Percentiles rank a stretch among this genome's conserved stretches.
These are phyloP conservation scores for Rhodotorula sp. DNA, from an alignment of 1,284 basidiomycete genomes.

Conservation along the genomic window DNA sequence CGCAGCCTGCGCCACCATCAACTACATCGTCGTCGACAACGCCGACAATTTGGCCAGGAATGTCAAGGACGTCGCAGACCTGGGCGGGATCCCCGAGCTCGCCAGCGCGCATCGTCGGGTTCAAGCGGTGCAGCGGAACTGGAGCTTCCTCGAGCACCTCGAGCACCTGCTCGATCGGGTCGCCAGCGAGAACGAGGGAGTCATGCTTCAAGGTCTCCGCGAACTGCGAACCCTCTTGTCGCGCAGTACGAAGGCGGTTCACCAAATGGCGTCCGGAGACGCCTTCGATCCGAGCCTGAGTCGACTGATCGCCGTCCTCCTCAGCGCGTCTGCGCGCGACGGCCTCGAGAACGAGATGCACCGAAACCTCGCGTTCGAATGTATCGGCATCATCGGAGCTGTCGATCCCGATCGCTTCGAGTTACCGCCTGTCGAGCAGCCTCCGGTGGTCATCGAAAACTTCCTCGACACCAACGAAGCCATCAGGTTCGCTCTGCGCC, in stretches of 20 bases:
- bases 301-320: conserved; percentile 66
- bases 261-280: conserved; percentile 64
- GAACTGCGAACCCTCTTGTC: conserved; percentile 42
- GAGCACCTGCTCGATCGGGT: conserved; percentile 71
- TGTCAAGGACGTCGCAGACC: conserved; percentile 75
- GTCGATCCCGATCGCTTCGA: conserved; percentile 94
- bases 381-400: conserved; percentile 90
- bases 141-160: conserved; percentile 62
- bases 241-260: conserved; percentile 39
- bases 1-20: conserved; percentile 63
- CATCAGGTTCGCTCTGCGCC: conserved; percentile 75
- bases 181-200: conserved; percentile 76
- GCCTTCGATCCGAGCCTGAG: conserved; percentile 79
- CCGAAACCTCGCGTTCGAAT: conserved; percentile 75
- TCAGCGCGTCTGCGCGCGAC: conserved; percentile 71
- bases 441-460: conserved; percentile 75
- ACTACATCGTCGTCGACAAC: conserved; percentile 70
- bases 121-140: conserved; percentile 55
- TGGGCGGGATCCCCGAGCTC: conserved; percentile 70
- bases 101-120: conserved; percentile 57
- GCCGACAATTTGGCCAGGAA: conserved; percentile 59
- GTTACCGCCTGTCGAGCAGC: conserved; percentile 61
- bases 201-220: conserved; percentile 69
- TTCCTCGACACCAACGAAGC: conserved; percentile 80
- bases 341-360: conserved; percentile 62